A percentile compares a stretch with the other conserved stretches of the same genome.
phyloP scores from a whole-genome alignment of 176 grass and related monocot genomes.

The Musa troglodytarum region DNA sequence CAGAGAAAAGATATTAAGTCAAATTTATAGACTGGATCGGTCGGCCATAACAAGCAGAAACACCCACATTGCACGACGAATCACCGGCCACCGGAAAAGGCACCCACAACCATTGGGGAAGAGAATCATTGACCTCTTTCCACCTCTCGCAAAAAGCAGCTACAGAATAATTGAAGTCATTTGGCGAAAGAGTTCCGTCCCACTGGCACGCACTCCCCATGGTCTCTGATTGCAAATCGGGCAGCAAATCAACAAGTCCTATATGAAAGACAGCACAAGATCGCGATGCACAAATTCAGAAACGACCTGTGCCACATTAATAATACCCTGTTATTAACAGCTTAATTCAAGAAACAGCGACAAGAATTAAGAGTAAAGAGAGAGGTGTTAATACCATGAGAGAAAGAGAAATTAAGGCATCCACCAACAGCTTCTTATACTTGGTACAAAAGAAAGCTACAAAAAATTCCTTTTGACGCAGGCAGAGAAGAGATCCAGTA shows the following conservation, averaged over 20 bases:
- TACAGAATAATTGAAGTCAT: slow-evolving; percentile 47
- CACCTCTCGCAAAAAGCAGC: slow-evolving; percentile 42
- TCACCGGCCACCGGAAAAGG: slow-evolving; percentile 35
- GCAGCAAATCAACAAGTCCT: neutral
- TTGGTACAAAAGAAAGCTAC: too few relatives aligned
- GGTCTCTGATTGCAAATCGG: neutral
- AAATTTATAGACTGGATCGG: neutral
- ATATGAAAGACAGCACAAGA: neutral
- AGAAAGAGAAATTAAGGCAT: too few relatives aligned
- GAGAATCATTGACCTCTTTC: slow-evolving; percentile 36
- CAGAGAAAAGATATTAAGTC: neutral
- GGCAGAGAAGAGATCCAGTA: too few relatives aligned
- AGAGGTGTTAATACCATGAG: too few relatives aligned
- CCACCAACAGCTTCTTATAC: too few relatives aligned
- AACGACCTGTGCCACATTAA: too few relatives aligned
- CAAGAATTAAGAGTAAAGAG: too few relatives aligned
- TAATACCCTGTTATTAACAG: too few relatives aligned
- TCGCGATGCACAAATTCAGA: neutral
- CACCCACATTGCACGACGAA: slow-evolving; percentile 26
- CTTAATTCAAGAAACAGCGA: too few relatives aligned
- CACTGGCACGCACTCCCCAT: slow-evolving; percentile 34
- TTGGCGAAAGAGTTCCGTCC: slow-evolving; percentile 40
- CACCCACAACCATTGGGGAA: slow-evolving; percentile 63
- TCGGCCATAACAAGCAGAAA: slow-evolving; percentile 9
- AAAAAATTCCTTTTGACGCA: too few relatives aligned